Evolutionary conservation across 108 stramenopile species (phyloP).

Genomic region (Nitzschia putrida): DNA sequence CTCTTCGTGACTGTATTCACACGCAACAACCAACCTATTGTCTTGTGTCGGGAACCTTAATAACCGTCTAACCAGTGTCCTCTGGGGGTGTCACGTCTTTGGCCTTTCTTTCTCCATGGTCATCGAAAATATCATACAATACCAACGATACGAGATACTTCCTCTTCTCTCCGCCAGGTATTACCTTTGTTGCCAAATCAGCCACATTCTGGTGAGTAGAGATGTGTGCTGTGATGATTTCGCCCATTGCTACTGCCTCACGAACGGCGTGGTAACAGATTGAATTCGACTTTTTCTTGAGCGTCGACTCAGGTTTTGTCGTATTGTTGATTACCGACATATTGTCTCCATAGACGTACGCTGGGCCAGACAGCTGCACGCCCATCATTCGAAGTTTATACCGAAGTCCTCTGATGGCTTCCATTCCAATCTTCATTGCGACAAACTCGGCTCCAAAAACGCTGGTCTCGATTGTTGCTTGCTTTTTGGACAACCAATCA

Average conservation of each 20-base stretch:
- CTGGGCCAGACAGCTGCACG: conserved; percentile 34
- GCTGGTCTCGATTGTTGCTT: conserved; percentile 47
- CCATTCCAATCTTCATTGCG: conserved; percentile 48
- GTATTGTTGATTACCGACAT: conserved; percentile 42
- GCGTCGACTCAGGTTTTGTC: conserved; percentile 39
- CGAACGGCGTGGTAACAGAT: conserved; percentile 51
- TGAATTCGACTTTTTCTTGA: conserved; percentile 56
- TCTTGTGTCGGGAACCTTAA: too few species aligned
- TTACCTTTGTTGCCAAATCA: conserved; percentile 46
- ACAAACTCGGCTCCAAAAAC: conserved; percentile 50
- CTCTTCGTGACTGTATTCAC: too few species aligned
- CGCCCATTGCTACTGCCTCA: conserved; percentile 37
- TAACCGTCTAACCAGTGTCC: too few species aligned
- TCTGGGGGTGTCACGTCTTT: too few species aligned
- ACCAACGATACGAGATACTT: conserved; percentile 21
- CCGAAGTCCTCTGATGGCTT: conserved; percentile 44
- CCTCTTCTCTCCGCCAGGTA: conserved; percentile 41
- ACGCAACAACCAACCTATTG: too few species aligned
- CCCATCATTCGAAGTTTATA: conserved; percentile 66
- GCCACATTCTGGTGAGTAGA: conserved; percentile 36
- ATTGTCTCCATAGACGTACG: conserved; percentile 46
- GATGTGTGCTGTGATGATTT: conserved; percentile 32
- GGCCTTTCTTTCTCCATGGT: too few species aligned
- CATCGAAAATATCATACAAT: conserved; percentile 25
- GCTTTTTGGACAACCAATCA: conserved; percentile 47